Conservation (phyloP, 208 protist genomes). For the Trypanosoma caninum region DNA sequence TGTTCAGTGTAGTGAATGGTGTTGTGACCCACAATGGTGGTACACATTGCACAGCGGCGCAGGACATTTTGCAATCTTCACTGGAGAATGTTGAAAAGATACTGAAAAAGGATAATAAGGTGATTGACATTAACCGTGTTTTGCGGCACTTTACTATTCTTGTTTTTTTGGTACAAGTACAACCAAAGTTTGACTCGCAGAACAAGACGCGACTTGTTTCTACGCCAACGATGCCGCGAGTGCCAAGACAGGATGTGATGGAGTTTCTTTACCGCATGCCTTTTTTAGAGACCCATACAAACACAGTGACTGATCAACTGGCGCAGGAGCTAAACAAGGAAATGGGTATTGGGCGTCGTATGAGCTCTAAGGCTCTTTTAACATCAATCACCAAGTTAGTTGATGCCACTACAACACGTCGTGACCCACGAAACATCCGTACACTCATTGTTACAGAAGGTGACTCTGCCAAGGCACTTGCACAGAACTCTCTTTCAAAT, state of each 20-base stretch:
- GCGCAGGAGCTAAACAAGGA: slow-evolving; percentile 80
- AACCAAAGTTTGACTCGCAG: slow-evolving; percentile 99
- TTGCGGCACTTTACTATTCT: slow-evolving; percentile 97
- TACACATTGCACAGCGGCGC: slow-evolving; percentile 97
- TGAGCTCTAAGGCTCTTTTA: slow-evolving; percentile 74
- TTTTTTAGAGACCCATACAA: slow-evolving; percentile 77
- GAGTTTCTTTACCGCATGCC: slow-evolving; percentile 79
- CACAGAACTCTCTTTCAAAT: slow-evolving; percentile 94
- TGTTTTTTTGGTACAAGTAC: slow-evolving; percentile 98
- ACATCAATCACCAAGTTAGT: slow-evolving; percentile 98
- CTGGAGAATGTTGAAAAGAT: slow-evolving; percentile 52
- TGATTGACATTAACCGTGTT: slow-evolving; percentile 94
- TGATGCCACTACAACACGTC: slow-evolving; percentile 84
- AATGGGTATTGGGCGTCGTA: slow-evolving; percentile 59
- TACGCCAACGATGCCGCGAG: slow-evolving; percentile 64
- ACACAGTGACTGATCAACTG: slow-evolving; percentile 61
- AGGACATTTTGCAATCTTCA: slow-evolving; percentile 76
- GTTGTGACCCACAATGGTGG: slow-evolving; percentile 98
- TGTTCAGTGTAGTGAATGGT: slow-evolving; percentile 98
- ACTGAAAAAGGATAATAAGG: slow-evolving; percentile 83
- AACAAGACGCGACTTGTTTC: slow-evolving; percentile 98
- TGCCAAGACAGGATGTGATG: slow-evolving; percentile 88
- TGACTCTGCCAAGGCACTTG: slow-evolving; percentile 98
- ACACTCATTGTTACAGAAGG: slow-evolving; percentile 99
- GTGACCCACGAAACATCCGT: slow-evolving; percentile 81